phyloP scores from a whole-genome alignment of 345 rosid genomes.

The Linum trigynum region DNA sequence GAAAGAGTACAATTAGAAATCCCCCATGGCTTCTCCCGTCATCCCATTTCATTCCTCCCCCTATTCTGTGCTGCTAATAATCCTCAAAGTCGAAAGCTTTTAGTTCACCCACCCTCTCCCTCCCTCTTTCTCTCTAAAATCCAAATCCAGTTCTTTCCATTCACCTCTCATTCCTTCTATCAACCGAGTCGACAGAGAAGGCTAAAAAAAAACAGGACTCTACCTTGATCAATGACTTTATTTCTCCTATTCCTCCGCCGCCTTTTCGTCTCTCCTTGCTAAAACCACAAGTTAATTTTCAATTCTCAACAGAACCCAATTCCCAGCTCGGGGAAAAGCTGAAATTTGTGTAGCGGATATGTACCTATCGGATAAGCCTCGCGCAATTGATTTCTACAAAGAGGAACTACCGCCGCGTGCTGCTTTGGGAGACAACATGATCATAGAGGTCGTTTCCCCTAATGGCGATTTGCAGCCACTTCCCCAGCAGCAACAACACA shows the following conservation, averaged over 20 bases:
- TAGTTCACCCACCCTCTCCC: background rate
- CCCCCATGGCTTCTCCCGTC: no score
- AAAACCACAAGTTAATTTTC: background rate
- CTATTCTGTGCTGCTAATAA: no score
- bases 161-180: no score
- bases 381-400: slow-evolving; percentile 64
- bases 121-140: background rate
- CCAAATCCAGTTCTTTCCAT: background rate
- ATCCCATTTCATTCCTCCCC: no score
- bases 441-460: slow-evolving; percentile 57
- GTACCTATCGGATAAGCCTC: slow-evolving; percentile 85
- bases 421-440: slow-evolving; percentile 49
- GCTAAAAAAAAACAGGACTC: no score
- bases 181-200: no score
- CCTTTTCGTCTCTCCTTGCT: background rate
- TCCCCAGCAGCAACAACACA: slow-evolving; percentile 24
- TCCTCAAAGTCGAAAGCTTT: no score
- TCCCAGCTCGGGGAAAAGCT: background rate
- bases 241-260: no score
- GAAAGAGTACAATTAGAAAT: no score
- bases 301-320: background rate
- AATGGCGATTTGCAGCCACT: slow-evolving; percentile 49
- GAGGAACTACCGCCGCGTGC: slow-evolving; percentile 30
- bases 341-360: slow-evolving; percentile 13
- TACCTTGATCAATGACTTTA: no score